These are phyloP conservation scores for Nelumbo lutea DNA, from an alignment of 164 flowering plant genomes.

Conservation along the genomic window DNA sequence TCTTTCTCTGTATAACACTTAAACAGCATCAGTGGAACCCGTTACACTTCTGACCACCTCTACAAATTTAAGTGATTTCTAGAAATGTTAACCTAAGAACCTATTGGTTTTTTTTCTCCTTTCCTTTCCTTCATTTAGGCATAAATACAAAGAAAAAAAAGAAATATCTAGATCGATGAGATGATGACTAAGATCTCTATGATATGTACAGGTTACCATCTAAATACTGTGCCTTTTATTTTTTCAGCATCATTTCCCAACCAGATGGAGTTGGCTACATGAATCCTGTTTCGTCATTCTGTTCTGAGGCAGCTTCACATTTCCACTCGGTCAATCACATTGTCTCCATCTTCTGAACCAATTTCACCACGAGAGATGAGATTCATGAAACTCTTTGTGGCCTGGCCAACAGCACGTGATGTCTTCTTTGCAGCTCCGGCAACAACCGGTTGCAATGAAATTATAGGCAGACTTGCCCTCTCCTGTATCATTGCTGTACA, in stretches of 20 bases:
- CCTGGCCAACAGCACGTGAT: conserved; percentile 70
- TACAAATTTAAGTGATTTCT: too few relatives aligned
- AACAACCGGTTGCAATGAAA: conserved; percentile 76
- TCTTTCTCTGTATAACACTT: too few relatives aligned
- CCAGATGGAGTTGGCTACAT: not conserved
- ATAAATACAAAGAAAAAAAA: not conserved
- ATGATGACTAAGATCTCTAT: not conserved
- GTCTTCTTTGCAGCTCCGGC: conserved; percentile 90
- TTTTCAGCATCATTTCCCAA: too few relatives aligned
- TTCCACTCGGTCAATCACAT: conserved; percentile 36
- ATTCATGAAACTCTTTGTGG: conserved; percentile 59
- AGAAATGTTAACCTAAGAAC: too few relatives aligned
- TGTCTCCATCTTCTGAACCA: conserved; percentile 34
- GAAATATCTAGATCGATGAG: not conserved
- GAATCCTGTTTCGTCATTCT: not conserved
- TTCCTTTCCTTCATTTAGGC: too few relatives aligned
- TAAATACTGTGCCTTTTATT: not conserved
- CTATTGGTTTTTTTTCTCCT: too few relatives aligned
- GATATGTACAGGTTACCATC: conserved; percentile 6
- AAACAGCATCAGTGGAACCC: too few relatives aligned
- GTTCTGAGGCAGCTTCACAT: conserved; percentile 14
- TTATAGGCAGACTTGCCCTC: conserved; percentile 69
- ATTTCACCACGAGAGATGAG: conserved; percentile 50
- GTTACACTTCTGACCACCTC: too few relatives aligned
- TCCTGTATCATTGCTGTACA: conserved; percentile 81